Conservation (phyloP, 1,139 yeast genomes). For the Candida smagusa region DNA sequence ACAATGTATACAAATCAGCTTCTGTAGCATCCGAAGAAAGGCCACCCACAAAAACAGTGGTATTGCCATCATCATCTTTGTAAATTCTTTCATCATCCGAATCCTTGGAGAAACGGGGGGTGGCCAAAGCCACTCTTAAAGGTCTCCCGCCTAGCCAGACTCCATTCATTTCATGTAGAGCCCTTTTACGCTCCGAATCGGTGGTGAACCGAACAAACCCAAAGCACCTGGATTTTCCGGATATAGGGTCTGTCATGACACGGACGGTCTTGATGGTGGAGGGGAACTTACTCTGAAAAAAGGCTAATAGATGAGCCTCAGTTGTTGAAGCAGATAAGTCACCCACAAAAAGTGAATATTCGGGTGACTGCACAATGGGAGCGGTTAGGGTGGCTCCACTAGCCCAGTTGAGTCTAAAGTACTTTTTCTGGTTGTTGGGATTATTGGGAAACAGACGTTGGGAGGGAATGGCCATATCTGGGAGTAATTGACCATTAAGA, state of each 20-base stretch:
- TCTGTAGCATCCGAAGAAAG: constrained; percentile 73
- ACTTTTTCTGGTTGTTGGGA: constrained; percentile 55
- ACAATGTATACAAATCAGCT: constrained; percentile 67
- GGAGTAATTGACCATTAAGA: constrained; percentile 63
- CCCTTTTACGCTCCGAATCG: constrained; percentile 61
- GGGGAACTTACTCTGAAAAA: constrained; percentile 60
- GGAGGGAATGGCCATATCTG: constrained; percentile 50
- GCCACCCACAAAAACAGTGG: constrained; percentile 96
- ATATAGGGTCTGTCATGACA: constrained; percentile 71
- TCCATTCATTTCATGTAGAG: constrained; percentile 71
- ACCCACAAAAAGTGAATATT: constrained; percentile 72
- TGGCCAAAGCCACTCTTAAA: constrained; percentile 67
- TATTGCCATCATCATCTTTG: constrained; percentile 49
- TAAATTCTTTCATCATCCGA: background rate
- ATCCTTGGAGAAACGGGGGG: constrained; percentile 39
- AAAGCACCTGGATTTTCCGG: constrained; percentile 72
- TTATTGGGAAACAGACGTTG: constrained; percentile 41
- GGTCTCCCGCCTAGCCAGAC: constrained; percentile 74
- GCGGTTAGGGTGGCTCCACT: constrained; percentile 60
- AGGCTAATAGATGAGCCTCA: constrained; percentile 64
- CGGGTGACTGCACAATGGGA: constrained; percentile 50
- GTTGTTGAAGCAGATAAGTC: constrained; percentile 72
- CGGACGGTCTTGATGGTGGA: constrained; percentile 64
- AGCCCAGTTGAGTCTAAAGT: constrained; percentile 72
- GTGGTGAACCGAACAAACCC: constrained; percentile 71